phyloP scores from a whole-genome alignment of 345 rosid species.

The Citrus reticulata region DNA sequence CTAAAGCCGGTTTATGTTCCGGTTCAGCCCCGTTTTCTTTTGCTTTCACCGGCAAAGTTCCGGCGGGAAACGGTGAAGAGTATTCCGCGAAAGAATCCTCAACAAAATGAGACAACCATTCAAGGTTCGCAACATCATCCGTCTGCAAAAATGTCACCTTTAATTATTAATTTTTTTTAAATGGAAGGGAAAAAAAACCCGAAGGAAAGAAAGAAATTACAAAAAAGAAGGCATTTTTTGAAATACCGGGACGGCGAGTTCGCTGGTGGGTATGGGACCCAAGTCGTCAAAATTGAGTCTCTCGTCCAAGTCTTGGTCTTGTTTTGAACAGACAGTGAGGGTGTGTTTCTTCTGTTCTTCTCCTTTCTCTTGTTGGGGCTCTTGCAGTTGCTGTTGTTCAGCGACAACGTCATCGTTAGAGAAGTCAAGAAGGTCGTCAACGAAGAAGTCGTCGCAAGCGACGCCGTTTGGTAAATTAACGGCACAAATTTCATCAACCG shows the following conservation, averaged over 20 bases:
- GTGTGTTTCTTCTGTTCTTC: conserved; percentile 11
- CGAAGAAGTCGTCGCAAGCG: conserved; percentile 58
- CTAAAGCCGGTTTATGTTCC: conserved; percentile 6
- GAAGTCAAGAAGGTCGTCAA: conserved; percentile 81
- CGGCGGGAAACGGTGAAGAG: conserved; percentile 43
- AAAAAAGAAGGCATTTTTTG: background rate
- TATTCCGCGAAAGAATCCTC: conserved; percentile 74
- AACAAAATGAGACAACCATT: conserved; percentile 86
- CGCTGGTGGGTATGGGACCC: conserved; percentile 43
- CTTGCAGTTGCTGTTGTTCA: conserved; percentile 10
- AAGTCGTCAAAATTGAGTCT: conserved; percentile 31
- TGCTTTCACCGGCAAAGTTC: conserved; percentile 24
- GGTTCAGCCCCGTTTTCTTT: conserved; percentile 23
- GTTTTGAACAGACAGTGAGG: conserved; percentile 17
- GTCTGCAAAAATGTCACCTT: conserved; percentile 38
- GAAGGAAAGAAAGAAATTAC: background rate
- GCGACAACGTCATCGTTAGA: conserved; percentile 55
- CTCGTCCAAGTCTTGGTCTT: conserved; percentile 1
- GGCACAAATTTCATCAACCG: conserved; percentile 35
- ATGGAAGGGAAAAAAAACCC: background rate
- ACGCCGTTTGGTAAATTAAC: conserved; percentile 34
- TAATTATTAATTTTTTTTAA: background rate
- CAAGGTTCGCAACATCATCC: conserved; percentile 69
- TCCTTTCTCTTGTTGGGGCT: background rate
- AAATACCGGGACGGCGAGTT: conserved; percentile 65